Conservation (phyloP, 495 filamentous ascomycete genomes). For the Ramalina peruviana region DNA sequence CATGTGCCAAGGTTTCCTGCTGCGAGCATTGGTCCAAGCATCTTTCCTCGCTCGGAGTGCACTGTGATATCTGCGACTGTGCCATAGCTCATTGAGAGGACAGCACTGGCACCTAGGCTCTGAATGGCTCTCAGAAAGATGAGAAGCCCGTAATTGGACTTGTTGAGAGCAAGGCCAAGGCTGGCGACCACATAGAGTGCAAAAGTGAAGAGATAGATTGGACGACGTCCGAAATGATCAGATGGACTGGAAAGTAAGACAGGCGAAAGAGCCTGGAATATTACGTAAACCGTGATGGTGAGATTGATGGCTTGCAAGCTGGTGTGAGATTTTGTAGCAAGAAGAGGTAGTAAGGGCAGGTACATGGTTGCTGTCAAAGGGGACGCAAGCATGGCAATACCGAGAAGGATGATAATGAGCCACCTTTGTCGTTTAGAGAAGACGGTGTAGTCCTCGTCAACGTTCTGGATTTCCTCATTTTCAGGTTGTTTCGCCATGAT, state of each 20-base stretch:
- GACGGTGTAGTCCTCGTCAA: too few species aligned
- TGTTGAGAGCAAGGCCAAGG: slow-evolving; percentile 22
- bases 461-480: too few species aligned
- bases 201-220: slow-evolving; percentile 22
- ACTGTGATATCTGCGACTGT: slow-evolving; percentile 23
- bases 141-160: slow-evolving; percentile 21
- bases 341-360: slow-evolving; percentile 19
- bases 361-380: slow-evolving; percentile 24
- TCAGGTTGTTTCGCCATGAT: too few species aligned
- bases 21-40: slow-evolving; percentile 18
- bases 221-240: slow-evolving; percentile 25
- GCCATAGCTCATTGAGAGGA: slow-evolving; percentile 19
- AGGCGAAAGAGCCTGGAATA: slow-evolving; percentile 25
- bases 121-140: slow-evolving; percentile 25
- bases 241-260: slow-evolving; percentile 26
- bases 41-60: slow-evolving; percentile 22
- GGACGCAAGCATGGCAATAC: slow-evolving; percentile 12
- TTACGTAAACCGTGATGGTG: slow-evolving; percentile 22
- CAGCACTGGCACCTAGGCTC: slow-evolving; percentile 23
- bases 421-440: too few species aligned
- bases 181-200: slow-evolving; percentile 22
- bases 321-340: slow-evolving; percentile 12
- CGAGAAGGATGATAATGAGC: too few species aligned
- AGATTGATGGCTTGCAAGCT: slow-evolving; percentile 23
- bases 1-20: slow-evolving; percentile 11